Base-by-base conservation (phyloP, 2,329 filamentous ascomycete genomes). In the Rhytidhysteron rufulum region DNA sequence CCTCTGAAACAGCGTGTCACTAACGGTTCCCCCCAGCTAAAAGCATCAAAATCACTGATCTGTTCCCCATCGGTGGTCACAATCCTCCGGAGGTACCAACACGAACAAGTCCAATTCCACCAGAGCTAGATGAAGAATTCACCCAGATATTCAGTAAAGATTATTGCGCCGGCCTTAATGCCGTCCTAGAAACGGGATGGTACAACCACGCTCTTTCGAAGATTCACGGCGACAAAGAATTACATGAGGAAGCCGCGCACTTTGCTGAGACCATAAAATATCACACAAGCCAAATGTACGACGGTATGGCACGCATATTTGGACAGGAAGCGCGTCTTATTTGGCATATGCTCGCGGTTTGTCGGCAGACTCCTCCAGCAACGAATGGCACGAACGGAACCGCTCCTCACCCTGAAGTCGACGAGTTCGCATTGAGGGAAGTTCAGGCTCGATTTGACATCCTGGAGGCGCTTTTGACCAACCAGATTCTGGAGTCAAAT, bases 381-480 rank as follows among this genome's bases (percentile, higher is more conserved):
- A 52, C 57, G 27, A 67, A 66, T 33, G 62, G 75, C 67, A 35
- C 74, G 68, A 58, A 65, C 62, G 31, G 55, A 51, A 65, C 62
- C 4, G 61, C 58, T 17, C 62, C 63, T 22, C 69, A 66, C 30
- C 40, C 54, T 18, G 67, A 69, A 38, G 46, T 70, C 3, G 75
- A 80, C 16, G 79, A 82, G 51, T 77, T 87, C 44, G 63, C 79
- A 25, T 59, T 76, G 18, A 81, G 85, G 53, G 80, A 84, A 18
- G 75, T 80, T 37, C 58, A 65, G 13, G 81, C 82, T 42, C 81
- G 90, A 17, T 75, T 95, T 29, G 77, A 80, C 31, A 80, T 91
- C 18, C 77, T 95, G 36, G 86, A 95, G 59, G 75, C 81, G 4
- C 73, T 96, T 24, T 68, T 95, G 21, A 86, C 83, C 19, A 87